Base-by-base conservation (phyloP, 176 grass and related monocot genomes). In the Otatea glauca region DNA sequence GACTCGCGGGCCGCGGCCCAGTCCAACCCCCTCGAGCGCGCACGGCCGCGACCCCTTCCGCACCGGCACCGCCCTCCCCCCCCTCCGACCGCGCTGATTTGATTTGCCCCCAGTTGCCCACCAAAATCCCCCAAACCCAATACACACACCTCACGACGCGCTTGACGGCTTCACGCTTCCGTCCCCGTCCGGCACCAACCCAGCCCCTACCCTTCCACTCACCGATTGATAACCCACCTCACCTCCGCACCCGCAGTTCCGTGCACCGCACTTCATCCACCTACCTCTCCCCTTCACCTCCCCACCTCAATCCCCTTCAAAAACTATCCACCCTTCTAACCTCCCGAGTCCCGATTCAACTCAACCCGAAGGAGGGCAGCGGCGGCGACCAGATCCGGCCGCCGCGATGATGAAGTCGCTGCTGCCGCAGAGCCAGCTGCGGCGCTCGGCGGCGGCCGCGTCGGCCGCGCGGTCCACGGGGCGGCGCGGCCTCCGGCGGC, bases 221-320 rank as follows among this genome's bases (percentile, higher is more conserved):
- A 34, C 56, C 3, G 17, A 1, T 74, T 50, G 84, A 90, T 79
- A 90, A 79, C 83, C 58, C 73, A 88, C 72, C 72, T 62, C 83
- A 18, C 61, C 82, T 44, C 50, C 83, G 84, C 73, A 67, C 84
- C 84, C 42, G 68, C 80, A 5, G 50, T 90, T 83, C 69, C 88
- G 88, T 90, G 88, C 88, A 87, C 88, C 74, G 88, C 84, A 87
- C 84, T 87, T 86, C 88, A 70, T 72, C 84, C 80, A 87, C 84
- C 89, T 1, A 78, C 84, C 74, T 68, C 45, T 10, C 39, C 8
- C 43, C 39, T 47, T 35, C 35, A 32, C 63, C 83, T 1, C 49
- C 73, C 76, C 83, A 44, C 65, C 43, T 16, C 73, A 29, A 63
- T 41, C 62, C 15, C 50, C 67, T 63, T 27, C 17, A 20, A 84